A percentile compares a stretch with the other conserved stretches of the same genome.
These are phyloP conservation scores for Quercus robur DNA, from an alignment of 306 rosid genomes.

Conservation along the genomic window DNA sequence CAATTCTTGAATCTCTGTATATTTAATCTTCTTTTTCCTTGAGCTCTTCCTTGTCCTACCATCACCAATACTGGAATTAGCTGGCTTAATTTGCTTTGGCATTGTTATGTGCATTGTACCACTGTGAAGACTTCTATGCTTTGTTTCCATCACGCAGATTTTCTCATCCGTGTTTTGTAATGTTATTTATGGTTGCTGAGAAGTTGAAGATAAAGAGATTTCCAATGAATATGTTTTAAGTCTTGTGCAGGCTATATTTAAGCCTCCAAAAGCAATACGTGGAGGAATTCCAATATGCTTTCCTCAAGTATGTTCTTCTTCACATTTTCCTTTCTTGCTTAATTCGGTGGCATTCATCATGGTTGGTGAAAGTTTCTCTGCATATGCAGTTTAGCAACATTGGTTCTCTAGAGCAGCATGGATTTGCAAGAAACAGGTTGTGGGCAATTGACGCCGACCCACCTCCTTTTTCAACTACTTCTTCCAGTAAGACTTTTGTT, in stretches of 20 bases:
- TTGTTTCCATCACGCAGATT: too few species aligned
- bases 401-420: slow-evolving; percentile 76
- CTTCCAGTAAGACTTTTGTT: slow-evolving; percentile 55
- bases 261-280: slow-evolving; percentile 87
- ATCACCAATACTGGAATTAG: background rate
- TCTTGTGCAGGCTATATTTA: slow-evolving; percentile 72
- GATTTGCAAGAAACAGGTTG: slow-evolving; percentile 79
- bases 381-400: slow-evolving; percentile 65
- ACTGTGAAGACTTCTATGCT: too few species aligned
- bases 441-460: slow-evolving; percentile 70
- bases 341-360: slow-evolving; percentile 20
- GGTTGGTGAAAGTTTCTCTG: slow-evolving; percentile 25
- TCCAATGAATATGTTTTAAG: slow-evolving; percentile 1
- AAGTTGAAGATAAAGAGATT: too few species aligned
- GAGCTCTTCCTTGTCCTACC: too few species aligned
- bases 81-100: background rate
- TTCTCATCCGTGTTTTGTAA: too few species aligned
- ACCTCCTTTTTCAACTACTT: slow-evolving; percentile 69
- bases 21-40: too few species aligned
- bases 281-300: slow-evolving; percentile 98
- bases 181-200: too few species aligned
- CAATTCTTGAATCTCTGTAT: too few species aligned
- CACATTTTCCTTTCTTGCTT: slow-evolving; percentile 15
- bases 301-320: slow-evolving; percentile 77
- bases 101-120: background rate